A percentile compares a stretch with the other conserved stretches of the same genome.
Conservation (phyloP, 805 yeast species). For the Myxozyma monticola region DNA sequence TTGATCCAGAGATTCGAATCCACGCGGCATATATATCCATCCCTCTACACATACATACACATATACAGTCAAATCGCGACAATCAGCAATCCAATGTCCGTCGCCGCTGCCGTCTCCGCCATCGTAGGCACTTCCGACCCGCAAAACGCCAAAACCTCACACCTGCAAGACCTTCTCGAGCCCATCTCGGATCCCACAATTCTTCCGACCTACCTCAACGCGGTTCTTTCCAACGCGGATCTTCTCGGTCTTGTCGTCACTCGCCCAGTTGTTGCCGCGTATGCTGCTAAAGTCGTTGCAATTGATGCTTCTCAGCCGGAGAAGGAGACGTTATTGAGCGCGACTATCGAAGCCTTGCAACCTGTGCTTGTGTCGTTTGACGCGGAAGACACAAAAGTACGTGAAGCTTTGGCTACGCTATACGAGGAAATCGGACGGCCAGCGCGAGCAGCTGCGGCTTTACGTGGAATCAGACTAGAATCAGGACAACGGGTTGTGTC, state of each 20-base stretch:
- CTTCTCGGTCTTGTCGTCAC: slow-evolving; percentile 24
- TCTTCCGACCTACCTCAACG: slow-evolving; percentile 11
- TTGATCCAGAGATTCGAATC: no score
- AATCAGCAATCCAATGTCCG: slow-evolving; percentile 4
- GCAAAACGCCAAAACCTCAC: slow-evolving; percentile 21
- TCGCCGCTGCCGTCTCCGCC: neutral
- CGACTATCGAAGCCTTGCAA: slow-evolving; percentile 14
- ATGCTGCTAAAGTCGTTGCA: slow-evolving; percentile 4
- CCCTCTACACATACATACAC: no score
- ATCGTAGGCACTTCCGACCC: slow-evolving; percentile 6
- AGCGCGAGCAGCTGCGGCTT: slow-evolving; percentile 32
- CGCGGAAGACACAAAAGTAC: slow-evolving; percentile 32
- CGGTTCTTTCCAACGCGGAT: slow-evolving; percentile 13
- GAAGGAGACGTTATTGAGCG: slow-evolving; percentile 4
- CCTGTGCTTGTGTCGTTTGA: slow-evolving; percentile 32
- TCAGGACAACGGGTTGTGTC: slow-evolving; percentile 30
- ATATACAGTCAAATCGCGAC: no score
- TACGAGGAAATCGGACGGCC: slow-evolving; percentile 28
- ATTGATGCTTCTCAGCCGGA: neutral
- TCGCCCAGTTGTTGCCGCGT: slow-evolving; percentile 24
- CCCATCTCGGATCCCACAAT: neutral
- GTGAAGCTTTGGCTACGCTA: slow-evolving; percentile 34
- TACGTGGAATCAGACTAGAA: slow-evolving; percentile 33
- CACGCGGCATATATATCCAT: no score
- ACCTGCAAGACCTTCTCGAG: slow-evolving; percentile 5